Evolutionary conservation across 371 early-diverging fungal species (phyloP).

Genomic region (Syncephalastrum sp.): DNA sequence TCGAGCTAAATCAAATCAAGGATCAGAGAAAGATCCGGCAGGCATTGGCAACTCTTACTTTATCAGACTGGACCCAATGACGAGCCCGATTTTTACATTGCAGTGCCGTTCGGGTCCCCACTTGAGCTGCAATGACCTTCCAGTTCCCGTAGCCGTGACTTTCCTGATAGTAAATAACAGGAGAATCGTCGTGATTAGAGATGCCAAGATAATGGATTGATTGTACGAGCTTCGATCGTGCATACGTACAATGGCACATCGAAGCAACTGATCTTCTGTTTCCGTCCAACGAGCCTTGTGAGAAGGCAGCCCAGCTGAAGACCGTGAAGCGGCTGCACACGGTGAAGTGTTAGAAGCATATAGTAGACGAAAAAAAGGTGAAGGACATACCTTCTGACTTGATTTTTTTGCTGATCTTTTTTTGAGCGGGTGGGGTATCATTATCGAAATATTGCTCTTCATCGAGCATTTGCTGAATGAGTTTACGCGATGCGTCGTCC

Average conservation of each 20-base stretch:
- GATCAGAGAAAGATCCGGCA: too few species aligned
- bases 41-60: slow-evolving; percentile 22
- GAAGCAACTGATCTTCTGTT: slow-evolving; percentile 42
- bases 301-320: slow-evolving; percentile 59
- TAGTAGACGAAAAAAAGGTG: neutral
- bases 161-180: slow-evolving; percentile 25
- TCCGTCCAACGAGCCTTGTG: slow-evolving; percentile 62
- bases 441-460: slow-evolving; percentile 64
- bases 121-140: slow-evolving; percentile 54
- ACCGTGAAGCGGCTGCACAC: slow-evolving; percentile 15
- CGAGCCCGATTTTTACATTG: slow-evolving; percentile 74
- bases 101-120: slow-evolving; percentile 58
- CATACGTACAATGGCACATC: slow-evolving; percentile 49
- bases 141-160: slow-evolving; percentile 66
- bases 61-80: slow-evolving; percentile 54
- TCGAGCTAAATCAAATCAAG: too few species aligned
- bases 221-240: neutral
- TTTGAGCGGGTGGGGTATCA: slow-evolving; percentile 21
- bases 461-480: slow-evolving; percentile 72
- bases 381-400: slow-evolving; percentile 9
- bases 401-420: slow-evolving; percentile 15
- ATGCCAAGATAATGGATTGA: too few species aligned
- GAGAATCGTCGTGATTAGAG: neutral
- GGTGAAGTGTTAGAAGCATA: too few species aligned
- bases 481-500: slow-evolving; percentile 57